A percentile compares a stretch with the other conserved stretches of the same genome.
phyloP scores from a whole-genome alignment of 306 rosid species.

The Canavalia ensiformis region DNA sequence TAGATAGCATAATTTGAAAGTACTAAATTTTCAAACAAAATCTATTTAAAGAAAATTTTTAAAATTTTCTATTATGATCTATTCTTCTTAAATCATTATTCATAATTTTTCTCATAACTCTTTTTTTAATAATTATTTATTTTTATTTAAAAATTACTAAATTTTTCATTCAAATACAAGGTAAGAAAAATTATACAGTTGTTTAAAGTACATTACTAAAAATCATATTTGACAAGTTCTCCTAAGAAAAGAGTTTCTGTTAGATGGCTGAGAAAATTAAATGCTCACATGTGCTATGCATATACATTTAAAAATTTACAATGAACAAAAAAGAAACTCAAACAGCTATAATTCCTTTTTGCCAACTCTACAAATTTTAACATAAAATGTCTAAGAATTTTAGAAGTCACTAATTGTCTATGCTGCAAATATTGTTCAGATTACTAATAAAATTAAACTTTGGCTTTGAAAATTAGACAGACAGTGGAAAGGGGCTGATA shows the following conservation, averaged over 20 bases:
- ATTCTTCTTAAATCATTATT: too few species aligned
- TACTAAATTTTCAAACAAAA: too few species aligned
- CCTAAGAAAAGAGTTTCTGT: background rate
- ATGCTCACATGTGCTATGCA: background rate
- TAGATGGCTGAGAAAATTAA: background rate
- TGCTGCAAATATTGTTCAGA: slow-evolving; percentile 18
- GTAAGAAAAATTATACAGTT: background rate
- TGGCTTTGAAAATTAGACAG: background rate
- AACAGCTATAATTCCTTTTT: background rate
- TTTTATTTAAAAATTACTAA: too few species aligned
- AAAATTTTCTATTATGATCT: too few species aligned
- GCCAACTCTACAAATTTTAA: background rate
- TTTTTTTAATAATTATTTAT: too few species aligned
- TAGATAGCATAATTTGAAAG: too few species aligned
- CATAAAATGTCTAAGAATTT: background rate
- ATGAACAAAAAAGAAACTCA: background rate
- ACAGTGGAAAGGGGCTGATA: background rate
- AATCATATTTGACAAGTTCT: background rate
- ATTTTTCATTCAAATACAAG: too few species aligned
- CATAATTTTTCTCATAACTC: too few species aligned
- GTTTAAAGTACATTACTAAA: background rate
- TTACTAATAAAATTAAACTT: background rate
- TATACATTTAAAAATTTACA: background rate
- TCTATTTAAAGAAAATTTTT: too few species aligned
- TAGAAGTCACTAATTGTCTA: background rate